Base-by-base conservation (phyloP, 1,139 yeast genomes). In the Tardiomyces blankii region DNA sequence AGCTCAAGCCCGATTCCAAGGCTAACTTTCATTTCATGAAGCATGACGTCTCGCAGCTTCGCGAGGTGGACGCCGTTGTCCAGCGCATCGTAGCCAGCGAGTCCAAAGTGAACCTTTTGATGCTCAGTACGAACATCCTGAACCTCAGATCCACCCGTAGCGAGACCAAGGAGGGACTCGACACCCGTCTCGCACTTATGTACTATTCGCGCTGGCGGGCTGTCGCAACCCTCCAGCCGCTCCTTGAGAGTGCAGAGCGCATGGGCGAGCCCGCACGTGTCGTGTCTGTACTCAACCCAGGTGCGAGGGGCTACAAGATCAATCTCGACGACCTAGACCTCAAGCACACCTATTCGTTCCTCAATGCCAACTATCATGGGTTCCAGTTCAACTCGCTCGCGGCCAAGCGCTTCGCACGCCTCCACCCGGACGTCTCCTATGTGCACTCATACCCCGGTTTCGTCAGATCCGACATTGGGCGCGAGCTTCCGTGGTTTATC, bases 181-280 rank as follows among this genome's bases (percentile, higher is more conserved):
- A 61, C 40, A 39, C 41, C 33, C 57, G 56, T 43, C 42, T 61
- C 49, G 51, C 60, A 5, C 46, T 59, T 11, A 53, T 55, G 35
- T 62, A 60, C 47, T 61, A 62, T 46, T 53, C 59, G 2, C 53
- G 66, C 25, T 56, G 60, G 64, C 44, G 56, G 27, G 46, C 58
- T 18, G 53, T 53, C 11, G 43, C 48, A 3, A 49, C 51, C 23
- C 48, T 62, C 42, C 25, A 57, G 28, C 58, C 62, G 11, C 50
- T 60, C 43, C 43, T 62, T 14, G 45, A 51, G 21, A 46, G 47
- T 11, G 61, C 65, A 13, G 56, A 52, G 9, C 53, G 52, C 13
- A 28, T 23, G 14, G 51, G 49, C 14, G 61, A 58, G 43, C 53
- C 54, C 30, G 55, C 65, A 16, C 50, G 63, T 19, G 63, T 62